phyloP scores from a whole-genome alignment of 176 grass and related monocot species.

The Guadua angustifolia region DNA sequence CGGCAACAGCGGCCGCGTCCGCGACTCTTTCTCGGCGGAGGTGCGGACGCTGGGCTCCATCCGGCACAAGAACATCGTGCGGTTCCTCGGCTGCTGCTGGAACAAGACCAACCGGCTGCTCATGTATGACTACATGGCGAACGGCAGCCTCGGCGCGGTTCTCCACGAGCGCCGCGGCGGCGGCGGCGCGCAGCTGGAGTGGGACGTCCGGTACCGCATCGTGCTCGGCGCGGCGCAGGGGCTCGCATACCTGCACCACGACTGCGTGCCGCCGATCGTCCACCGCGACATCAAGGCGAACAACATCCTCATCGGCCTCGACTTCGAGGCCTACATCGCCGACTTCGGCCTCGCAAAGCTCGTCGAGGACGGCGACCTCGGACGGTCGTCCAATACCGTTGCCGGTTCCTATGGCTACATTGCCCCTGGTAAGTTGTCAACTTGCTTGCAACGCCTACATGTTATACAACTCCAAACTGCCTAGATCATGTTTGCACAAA shows the following conservation, averaged over 20 bases:
- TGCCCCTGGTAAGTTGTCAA: slow-evolving; percentile 60
- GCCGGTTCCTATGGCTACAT: slow-evolving; percentile 99
- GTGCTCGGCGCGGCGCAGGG: slow-evolving; percentile 89
- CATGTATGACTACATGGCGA: slow-evolving; percentile 99
- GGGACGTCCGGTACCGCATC: slow-evolving; percentile 86
- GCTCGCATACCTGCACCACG: slow-evolving; percentile 88
- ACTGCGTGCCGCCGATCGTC: slow-evolving; percentile 86
- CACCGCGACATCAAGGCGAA: slow-evolving; percentile 98
- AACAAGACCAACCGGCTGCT: slow-evolving; percentile 81
- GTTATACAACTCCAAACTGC: neutral
- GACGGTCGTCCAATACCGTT: slow-evolving; percentile 79
- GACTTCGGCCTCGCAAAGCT: slow-evolving; percentile 98
- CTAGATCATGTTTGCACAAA: neutral
- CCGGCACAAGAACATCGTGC: slow-evolving; percentile 98
- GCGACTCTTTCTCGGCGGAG: slow-evolving; percentile 96
- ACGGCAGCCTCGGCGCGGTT: slow-evolving; percentile 87
- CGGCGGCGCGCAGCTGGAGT: slow-evolving; percentile 74
- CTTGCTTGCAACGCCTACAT: neutral
- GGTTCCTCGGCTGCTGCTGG: slow-evolving; percentile 96
- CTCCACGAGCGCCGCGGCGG: slow-evolving; percentile 80
- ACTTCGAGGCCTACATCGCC: slow-evolving; percentile 95
- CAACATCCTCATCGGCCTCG: slow-evolving; percentile 92
- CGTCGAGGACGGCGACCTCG: slow-evolving; percentile 83
- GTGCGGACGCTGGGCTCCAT: slow-evolving; percentile 86
- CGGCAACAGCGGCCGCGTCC: slow-evolving; percentile 44